Base-by-base conservation (phyloP, 2,329 filamentous ascomycete species). In the Monosporascus sp. region DNA sequence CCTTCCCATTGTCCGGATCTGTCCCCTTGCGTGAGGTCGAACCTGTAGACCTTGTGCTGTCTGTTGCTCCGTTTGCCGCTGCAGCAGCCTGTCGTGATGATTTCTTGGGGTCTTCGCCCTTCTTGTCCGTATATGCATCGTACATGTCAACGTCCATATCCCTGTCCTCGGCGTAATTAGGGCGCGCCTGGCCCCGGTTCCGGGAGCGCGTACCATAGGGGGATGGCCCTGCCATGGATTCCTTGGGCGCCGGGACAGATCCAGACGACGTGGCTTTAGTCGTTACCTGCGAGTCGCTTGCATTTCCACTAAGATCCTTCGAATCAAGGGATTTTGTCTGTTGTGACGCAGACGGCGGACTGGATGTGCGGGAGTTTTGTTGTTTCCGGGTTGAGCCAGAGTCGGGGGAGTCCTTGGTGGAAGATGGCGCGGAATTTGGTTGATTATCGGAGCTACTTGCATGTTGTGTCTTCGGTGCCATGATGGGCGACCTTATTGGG, bases 91-190 rank as follows among this genome's bases (percentile, higher is more conserved):
- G 79, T 56, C 75, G 74, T 62, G 77, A 75, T 38, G 75, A 68
- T 66, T 86, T 87, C 67, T 84, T 83, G 50, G 74, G 63, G 56
- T 83, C 80, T 51, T 74, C 74, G 17, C 83, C 78, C 61, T 82
- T 79, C 65, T 78, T 76, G 60, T 80, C 72, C 50, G 74, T 69
- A 65, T 79, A 74, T 68, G 79, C 81, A 65, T 97, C 93, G 69
- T 91, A 90, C 68, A 80, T 72, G 54, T 97, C 94, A 71, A 89
- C 84, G 65, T 97, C 93, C 61, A 92, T 79, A 70, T 97, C 93
- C 72, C 83, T 89, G 72, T 93, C 89, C 74, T 99, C 94, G 49
- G 94, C 93, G 72, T 99, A 99, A 72, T 99, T 99, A 60, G 88
- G 85, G 61, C 94, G 88, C 62, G 88, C 81, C 60, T 81, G 84